Evolutionary conservation across 306 rosid species (phyloP), one percentile per base, ranked within the genome.

Genomic region (Gillenia trifoliata): DNA sequence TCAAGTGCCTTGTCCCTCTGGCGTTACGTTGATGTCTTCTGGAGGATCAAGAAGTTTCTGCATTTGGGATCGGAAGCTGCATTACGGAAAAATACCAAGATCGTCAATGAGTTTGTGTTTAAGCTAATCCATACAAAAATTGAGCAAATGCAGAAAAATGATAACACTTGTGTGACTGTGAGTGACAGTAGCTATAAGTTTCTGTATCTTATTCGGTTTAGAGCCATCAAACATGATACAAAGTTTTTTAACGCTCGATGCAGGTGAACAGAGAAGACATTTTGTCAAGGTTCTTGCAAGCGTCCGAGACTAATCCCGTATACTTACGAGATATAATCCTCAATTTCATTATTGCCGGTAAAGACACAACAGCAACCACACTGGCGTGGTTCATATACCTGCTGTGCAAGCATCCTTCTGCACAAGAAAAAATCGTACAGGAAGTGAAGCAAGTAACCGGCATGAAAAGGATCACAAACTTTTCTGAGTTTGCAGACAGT

Each of bases 311-410:
- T 63, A 86, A 89, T 72, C 61, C 84, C 19, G 78, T 26, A 45
- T 86, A 85, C 78, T 77, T 91, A 1, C 78, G 88, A 61, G 95
- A 91, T 79, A 88, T 89, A 80, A 83, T 89, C 82, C 85, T 91
- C 6, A 89, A 84, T 79, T 75, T 89, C 61, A 69, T 91, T 8
- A 81, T 91, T 40, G 97, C 95, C 20, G 97, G 97, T 8, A 91
- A 84, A 85, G 97, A 89, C 75, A 91, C 95, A 26, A 82, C 92
- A 0, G 95, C 90, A 31, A 75, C 82, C 2, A 86, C 97, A 74
- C 87, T 91, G 69, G n/a, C 95, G 26, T 91, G 92, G 94, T 89
- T 91, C 79, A 56, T 91, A 74, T 89, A 86, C 86, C 54, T 91
- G 88, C 70, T 91, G 29, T 89, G 92, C 74, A 85, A 86, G 84